Evolutionary conservation across 768 basidiomycete species (phyloP).

Genomic region (Naganishia randhawae): DNA sequence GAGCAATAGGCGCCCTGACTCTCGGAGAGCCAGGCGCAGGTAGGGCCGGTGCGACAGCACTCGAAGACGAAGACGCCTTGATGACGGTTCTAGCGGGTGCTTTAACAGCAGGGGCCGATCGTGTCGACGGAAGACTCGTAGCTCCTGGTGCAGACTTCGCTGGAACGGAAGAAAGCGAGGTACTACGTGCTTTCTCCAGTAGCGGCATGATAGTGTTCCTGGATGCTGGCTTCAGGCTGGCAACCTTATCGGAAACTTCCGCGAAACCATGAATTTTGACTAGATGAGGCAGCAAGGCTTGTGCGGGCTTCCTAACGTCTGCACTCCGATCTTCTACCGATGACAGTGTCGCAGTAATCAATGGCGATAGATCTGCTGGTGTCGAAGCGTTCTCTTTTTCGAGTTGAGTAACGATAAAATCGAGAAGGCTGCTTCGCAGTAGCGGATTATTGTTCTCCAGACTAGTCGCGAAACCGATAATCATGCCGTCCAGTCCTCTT

Average conservation of each 20-base stretch:
- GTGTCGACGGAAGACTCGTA: conserved; percentile 34
- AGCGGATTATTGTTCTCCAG: conserved; percentile 80
- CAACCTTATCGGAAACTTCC: conserved; percentile 78
- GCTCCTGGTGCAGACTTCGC: conserved; percentile 30
- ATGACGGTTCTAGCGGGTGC: background rate
- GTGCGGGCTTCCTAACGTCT: conserved; percentile 88
- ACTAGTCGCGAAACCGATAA: conserved; percentile 69
- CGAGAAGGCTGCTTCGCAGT: conserved; percentile 61
- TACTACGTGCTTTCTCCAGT: conserved; percentile 68
- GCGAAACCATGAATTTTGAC: conserved; percentile 75
- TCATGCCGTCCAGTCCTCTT: conserved; percentile 77
- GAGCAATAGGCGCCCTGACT: conserved; percentile 33
- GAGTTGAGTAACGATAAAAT: conserved; percentile 43
- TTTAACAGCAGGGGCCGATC: conserved; percentile 33
- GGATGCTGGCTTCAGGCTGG: conserved; percentile 84
- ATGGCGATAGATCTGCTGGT: conserved; percentile 62
- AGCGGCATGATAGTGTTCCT: conserved; percentile 75
- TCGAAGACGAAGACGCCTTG: background rate
- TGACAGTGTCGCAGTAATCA: conserved; percentile 64
- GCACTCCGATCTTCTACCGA: conserved; percentile 85
- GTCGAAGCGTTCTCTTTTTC: conserved; percentile 56
- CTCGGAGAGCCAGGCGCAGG: conserved; percentile 31
- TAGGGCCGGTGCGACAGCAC: background rate
- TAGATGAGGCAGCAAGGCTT: conserved; percentile 70
- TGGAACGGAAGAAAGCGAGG: conserved; percentile 50